Evolutionary conservation across 805 yeast species (phyloP), one percentile per base, ranked within the genome.

Genomic region (Priceomyces carsonii): DNA sequence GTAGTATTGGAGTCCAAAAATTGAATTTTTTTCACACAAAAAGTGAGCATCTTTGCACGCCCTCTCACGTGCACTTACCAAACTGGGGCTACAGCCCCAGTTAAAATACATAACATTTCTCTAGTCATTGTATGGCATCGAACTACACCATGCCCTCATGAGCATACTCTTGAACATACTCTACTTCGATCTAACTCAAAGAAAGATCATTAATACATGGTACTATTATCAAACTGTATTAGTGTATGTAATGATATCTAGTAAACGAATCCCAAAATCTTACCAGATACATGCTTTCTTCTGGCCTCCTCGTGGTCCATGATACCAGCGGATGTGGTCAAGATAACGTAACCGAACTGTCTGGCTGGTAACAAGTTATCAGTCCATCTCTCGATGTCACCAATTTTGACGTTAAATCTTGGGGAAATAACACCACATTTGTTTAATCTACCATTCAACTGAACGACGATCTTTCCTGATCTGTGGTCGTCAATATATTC

Each of bases 291-390:
- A 79, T 90, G 97, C 86, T 90, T 91, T 83, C 97, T 85, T 84
- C 95, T 87, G 66, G 98, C 98, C 80, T 90, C 97, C 81, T 91
- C 97, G 80, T 90, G 98, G 82, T 91, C 97, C 95, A 90, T 89
- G 64, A 90, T 90, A 79, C 98, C 98, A 61, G 97, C 96, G 62
- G 97, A 91, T 61, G 98, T 90, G 76, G 98, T 91, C 71, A 90
- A 82, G 74, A 90, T 86, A 66, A 90, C 90, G 84, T 73, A 89
- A 78, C 98, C 98, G 66, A 90, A 91, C 77, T 90, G 98, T 85
- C 98, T 88, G 55, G 98, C 95, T 72, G 98, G 98, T 67, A 90
- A 80, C 69, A 90, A 83, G 86, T 90, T 88, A 73, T 83, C 95
- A 60, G 96, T 88, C 98, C 98, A 90, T 78, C 87, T 90, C 79